Base-by-base conservation (phyloP, 2,329 filamentous ascomycete genomes). In the Cordyceps javanica region DNA sequence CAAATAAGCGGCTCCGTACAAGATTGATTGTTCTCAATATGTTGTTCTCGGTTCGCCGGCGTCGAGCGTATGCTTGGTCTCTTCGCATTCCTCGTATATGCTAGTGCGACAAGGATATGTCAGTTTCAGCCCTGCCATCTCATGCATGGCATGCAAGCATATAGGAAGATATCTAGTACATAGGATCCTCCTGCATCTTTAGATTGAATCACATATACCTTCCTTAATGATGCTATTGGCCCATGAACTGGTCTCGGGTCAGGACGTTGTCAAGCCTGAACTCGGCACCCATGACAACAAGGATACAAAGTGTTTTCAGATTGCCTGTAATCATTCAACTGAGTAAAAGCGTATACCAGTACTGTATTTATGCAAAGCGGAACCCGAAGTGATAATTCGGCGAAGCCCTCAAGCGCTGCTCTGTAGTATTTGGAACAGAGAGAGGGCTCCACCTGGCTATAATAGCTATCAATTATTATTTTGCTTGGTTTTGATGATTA, bases 11-110 rank as follows among this genome's bases (percentile, higher is more conserved):
- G n/a, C 38, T 41, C 19, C n/a, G 19, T 32, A 11, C 11, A 6
- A 32, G 11, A 32, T 6, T 32, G 30, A 6, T 32, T 32, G 30
- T 32, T 32, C 13, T 36, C 11, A 8, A 25, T 25, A n/a, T 38
- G 9, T 25, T 25, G 14, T 11, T 36, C 7, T 38, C 32, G 48
- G 48, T 30, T 50, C 21, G 8, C 32, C n/a, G 32, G n/a, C n/a
- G n/a, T 32, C 48, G 21, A 36, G 32, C 32, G 21, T 6, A 11
- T 32, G 46, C 32, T 10, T 30, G n/a, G 16, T 32, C 25, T 42
- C 50, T 42, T 53, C 50, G 50, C n/a, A 30, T 53, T 32, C 38
- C 21, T 53, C 50, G 50, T 53, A 30, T 53, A 42, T 42, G 50
- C 50, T 5, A 6, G 25, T 11, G 26, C 11, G 26, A 30, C 38